Percentiles rank a stretch among this genome's conserved stretches.
phyloP scores from a whole-genome alignment of 2,329 filamentous ascomycete genomes.

The Penicillium sp. region DNA sequence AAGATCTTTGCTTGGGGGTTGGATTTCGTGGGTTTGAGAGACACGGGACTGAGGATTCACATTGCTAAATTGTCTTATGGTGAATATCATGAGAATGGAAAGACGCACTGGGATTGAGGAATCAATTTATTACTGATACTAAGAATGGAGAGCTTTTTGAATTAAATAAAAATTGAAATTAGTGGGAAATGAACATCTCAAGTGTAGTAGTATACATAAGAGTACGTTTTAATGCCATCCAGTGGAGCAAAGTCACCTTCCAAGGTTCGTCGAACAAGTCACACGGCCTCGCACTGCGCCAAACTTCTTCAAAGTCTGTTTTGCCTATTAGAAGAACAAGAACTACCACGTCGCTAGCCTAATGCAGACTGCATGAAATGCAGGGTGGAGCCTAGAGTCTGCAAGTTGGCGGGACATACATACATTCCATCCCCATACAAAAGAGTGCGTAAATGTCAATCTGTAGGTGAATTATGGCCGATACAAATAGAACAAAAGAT shows the following conservation, averaged over 20 bases:
- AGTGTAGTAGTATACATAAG: neutral
- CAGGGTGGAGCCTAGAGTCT: neutral
- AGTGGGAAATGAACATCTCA: neutral
- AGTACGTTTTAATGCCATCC: no score
- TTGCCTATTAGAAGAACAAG: neutral
- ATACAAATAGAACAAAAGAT: neutral
- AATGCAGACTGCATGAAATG: neutral
- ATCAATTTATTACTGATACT: no score
- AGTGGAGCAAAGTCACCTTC: no score
- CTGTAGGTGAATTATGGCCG: neutral
- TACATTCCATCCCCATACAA: neutral
- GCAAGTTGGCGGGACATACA: neutral
- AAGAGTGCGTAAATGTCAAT: neutral
- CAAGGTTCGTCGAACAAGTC: no score
- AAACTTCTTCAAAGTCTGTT: no score
- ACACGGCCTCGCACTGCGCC: no score
- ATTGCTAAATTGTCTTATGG: neutral
- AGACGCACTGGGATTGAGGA: no score
- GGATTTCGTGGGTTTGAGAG: no score
- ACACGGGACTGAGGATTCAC: neutral
- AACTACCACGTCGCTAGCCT: neutral
- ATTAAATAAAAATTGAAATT: neutral
- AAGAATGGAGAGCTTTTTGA: neutral
- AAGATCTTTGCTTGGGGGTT: no score
- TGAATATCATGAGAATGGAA: neutral